These are phyloP conservation scores for Alloteropsis semialata DNA, from an alignment of 176 grass and related monocot species.

Conservation along the genomic window DNA sequence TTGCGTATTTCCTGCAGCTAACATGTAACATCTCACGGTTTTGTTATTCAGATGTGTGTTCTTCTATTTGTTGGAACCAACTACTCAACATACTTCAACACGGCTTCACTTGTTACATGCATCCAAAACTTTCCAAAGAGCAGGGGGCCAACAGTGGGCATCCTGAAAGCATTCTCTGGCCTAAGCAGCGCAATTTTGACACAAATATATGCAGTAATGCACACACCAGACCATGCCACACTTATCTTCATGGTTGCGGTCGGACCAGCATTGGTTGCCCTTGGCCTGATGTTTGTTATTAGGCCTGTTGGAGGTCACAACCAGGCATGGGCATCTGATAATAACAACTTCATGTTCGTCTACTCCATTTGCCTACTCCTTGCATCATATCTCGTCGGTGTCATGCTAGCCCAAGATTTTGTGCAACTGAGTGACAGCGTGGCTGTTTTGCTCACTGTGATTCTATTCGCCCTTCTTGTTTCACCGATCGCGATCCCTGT, in stretches of 20 bases:
- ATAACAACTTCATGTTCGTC: constrained; percentile 66
- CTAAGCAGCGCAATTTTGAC: constrained; percentile 74
- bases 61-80: constrained; percentile 80
- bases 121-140: constrained; percentile 91
- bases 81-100: constrained; percentile 76
- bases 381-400: constrained; percentile 68
- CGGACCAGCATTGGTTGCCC: constrained; percentile 60
- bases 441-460: constrained; percentile 44
- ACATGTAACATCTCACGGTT: neutral
- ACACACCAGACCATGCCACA: constrained; percentile 49
- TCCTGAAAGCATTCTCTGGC: constrained; percentile 77
- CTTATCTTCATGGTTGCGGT: constrained; percentile 76
- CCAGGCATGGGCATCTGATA: constrained; percentile 60
- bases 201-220: constrained; percentile 57
- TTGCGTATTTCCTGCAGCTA: neutral
- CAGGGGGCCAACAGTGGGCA: constrained; percentile 76
- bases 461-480: constrained; percentile 62
- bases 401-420: constrained; percentile 80
- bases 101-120: constrained; percentile 73
- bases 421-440: constrained; percentile 37
- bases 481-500: constrained; percentile 50
- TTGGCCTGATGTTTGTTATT: constrained; percentile 74
- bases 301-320: constrained; percentile 64
- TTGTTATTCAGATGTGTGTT: constrained; percentile 64
- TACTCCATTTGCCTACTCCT: constrained; percentile 69